A percentile compares a stretch with the other conserved stretches of the same genome.
Evolutionary conservation across 2,329 filamentous ascomycete species (phyloP).

Genomic region (Ophiostoma australiae): DNA sequence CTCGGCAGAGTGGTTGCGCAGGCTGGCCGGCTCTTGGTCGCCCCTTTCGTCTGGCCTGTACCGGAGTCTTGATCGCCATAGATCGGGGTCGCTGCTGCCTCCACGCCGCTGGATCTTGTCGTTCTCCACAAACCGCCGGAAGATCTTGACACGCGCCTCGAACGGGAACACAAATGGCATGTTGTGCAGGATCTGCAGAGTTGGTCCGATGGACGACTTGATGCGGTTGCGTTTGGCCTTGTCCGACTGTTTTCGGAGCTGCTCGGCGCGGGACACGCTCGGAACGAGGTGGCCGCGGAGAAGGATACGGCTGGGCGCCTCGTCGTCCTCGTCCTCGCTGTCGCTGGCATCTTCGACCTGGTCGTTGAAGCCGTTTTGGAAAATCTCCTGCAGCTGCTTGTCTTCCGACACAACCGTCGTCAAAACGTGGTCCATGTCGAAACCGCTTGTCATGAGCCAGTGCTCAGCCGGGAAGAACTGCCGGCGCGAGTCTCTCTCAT

Average conservation of each 20-base stretch:
- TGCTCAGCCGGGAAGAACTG: constrained; percentile 77
- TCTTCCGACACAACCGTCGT: constrained; percentile 83
- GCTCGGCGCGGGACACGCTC: constrained; percentile 45
- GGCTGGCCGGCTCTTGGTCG: constrained; percentile 16
- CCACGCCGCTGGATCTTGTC: constrained; percentile 70
- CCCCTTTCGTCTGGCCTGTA: constrained; percentile 35
- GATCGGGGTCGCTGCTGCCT: constrained; percentile 66
- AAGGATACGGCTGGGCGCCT: neutral
- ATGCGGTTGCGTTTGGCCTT: constrained; percentile 64
- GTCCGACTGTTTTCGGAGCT: constrained; percentile 58
- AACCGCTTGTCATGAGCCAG: constrained; percentile 86
- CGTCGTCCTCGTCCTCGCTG: neutral
- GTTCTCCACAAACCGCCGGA: constrained; percentile 81
- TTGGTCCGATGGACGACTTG: constrained; percentile 73
- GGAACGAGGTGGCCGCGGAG: neutral
- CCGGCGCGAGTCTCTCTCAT: constrained; percentile 86
- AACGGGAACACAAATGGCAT: constrained; percentile 98
- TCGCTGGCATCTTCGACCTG: constrained; percentile 19
- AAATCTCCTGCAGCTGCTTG: constrained; percentile 65
- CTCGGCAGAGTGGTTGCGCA: constrained; percentile 63
- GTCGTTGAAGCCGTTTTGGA: constrained; percentile 48
- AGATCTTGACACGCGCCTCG: constrained; percentile 82
- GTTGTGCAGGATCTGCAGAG: constrained; percentile 85
- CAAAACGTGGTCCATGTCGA: constrained; percentile 87
- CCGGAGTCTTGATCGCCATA: constrained; percentile 62